Base-by-base conservation (phyloP, 208 protist genomes). In the Trypanosoma avium region DNA sequence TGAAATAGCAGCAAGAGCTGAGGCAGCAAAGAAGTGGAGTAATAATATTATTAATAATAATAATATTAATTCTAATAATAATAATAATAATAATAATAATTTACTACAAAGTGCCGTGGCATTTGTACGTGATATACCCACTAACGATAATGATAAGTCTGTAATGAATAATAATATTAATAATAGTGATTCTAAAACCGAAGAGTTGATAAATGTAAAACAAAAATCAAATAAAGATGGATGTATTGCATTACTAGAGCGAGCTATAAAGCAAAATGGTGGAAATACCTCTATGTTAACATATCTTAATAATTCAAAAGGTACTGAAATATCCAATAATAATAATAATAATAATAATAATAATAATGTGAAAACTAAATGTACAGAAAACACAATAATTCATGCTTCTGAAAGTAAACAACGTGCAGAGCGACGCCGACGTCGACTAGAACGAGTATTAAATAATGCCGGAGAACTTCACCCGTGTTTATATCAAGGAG, bases 401-500 rank as follows among this genome's bases (percentile, higher is more conserved):
- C 27, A 26, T 10, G 12, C 24, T 9, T 27, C 55, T 19, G 38
- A 61, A 48, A 27, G 55, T 21, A 61, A 61, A 48, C 9, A 27
- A 43, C 81, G 73, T 46, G 61, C 59, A 38, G 30, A 40, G 13
- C 77, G 75, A 9, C 74, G 65, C 8, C 57, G 49, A 24, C 68
- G 73, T n/a, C 57, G 61, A 7, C 15, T 67, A 0, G 60, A 62
- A 29, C 67, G 72, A 0, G 26, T 50, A 7, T 45, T 52, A 30
- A 35, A 65, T 33, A 22, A 46, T 57, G 61, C 54, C 33, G 77
- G 67, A 3, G 2, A 27, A 26, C 21, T 70, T 2, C 83, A 89
- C 50, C 83, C 83, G 3, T 89, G 83, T 35, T 43, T 47, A 5
- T 32, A 84, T 12, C 83, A 89, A 47, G 82, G 76, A 12, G 75